Conservation (phyloP, 306 rosid species). For the Albizia julibrissin region DNA sequence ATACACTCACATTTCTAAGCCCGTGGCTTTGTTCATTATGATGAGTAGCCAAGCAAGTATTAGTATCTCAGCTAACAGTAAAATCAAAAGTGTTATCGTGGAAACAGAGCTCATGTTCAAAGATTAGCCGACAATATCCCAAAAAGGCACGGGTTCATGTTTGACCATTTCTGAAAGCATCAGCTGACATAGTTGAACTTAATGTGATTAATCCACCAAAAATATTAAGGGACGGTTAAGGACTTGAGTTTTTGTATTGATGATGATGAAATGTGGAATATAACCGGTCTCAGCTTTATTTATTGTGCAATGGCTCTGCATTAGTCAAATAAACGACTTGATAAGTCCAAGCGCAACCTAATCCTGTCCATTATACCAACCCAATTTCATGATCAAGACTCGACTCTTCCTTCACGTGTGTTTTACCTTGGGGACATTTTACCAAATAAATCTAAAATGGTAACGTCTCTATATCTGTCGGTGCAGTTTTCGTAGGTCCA, state of each 20-base stretch:
- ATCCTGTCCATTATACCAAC: slow-evolving; percentile 37
- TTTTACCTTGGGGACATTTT: neutral
- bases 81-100: neutral
- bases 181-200: slow-evolving; percentile 7
- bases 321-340: slow-evolving; percentile 10
- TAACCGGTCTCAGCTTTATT: slow-evolving; percentile 30
- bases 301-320: neutral
- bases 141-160: slow-evolving; percentile 14
- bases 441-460: neutral
- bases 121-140: neutral
- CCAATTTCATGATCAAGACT: slow-evolving; percentile 55
- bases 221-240: slow-evolving; percentile 10
- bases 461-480: neutral
- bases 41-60: slow-evolving; percentile 3
- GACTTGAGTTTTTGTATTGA: slow-evolving; percentile 1
- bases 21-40: neutral
- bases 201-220: neutral
- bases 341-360: slow-evolving; percentile 29
- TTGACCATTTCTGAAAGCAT: slow-evolving; percentile 27
- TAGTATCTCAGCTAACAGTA: slow-evolving; percentile 11
- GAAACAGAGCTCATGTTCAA: slow-evolving; percentile 13
- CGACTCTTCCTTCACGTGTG: slow-evolving; percentile 40
- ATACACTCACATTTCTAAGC: neutral
- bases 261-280: slow-evolving; percentile 22
- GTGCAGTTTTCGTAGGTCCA: neutral